These are phyloP conservation scores for Reticulomyxa filosa DNA, from an alignment of 78 protist species.

Conservation along the genomic window DNA sequence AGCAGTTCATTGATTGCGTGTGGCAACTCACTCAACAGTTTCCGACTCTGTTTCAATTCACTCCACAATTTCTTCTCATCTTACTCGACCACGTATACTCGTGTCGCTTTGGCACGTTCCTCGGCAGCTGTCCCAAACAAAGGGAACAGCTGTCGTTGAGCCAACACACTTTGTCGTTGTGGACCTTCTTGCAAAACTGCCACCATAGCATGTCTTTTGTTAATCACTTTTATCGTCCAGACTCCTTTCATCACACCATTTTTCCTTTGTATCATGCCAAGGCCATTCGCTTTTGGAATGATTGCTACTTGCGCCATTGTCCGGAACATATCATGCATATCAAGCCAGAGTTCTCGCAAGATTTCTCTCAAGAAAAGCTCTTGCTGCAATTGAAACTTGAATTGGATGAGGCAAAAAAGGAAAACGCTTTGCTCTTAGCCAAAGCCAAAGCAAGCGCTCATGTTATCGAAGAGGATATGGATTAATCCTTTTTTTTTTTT, in stretches of 20 bases:
- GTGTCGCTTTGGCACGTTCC: slow-evolving; percentile 43
- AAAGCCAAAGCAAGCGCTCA: too few species aligned
- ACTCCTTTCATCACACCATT: too few species aligned
- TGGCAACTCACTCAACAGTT: slow-evolving; percentile 39
- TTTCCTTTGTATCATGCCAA: not conserved
- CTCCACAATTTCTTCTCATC: slow-evolving; percentile 25
- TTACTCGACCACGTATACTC: slow-evolving; percentile 8
- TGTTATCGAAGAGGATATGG: too few species aligned
- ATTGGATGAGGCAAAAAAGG: too few species aligned
- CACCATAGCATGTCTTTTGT: not conserved
- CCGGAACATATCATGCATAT: not conserved
- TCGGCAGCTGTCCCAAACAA: slow-evolving; percentile 26
- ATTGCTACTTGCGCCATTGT: not conserved
- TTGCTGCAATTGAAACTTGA: too few species aligned
- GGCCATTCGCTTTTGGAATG: not conserved
- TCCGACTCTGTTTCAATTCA: slow-evolving; percentile 64
- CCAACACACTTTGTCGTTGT: slow-evolving; percentile 9
- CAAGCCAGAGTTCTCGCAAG: not conserved
- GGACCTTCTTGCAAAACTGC: slow-evolving; percentile 14
- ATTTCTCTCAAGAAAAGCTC: too few species aligned
- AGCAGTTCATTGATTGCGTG: slow-evolving; percentile 71
- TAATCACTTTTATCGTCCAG: not conserved
- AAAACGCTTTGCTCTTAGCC: too few species aligned
- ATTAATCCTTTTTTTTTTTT: too few species aligned
- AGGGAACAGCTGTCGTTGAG: not conserved